Base-by-base conservation (phyloP, 768 basidiomycete species). In the Hypholoma sublateritium region DNA sequence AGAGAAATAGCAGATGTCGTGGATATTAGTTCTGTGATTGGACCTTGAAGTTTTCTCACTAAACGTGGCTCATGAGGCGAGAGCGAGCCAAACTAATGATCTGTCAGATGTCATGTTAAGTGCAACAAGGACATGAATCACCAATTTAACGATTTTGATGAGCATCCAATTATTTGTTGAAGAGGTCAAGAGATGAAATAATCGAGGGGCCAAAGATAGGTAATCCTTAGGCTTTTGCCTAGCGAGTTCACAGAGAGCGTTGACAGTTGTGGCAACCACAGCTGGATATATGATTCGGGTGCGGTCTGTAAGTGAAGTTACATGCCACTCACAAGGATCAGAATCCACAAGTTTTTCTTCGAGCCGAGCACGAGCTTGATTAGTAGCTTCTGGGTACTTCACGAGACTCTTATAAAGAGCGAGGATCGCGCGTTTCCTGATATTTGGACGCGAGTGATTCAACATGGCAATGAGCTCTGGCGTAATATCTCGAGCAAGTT, bases 141-240 rank as follows among this genome's bases (percentile, higher is more conserved):
- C 96, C 70, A 98, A 72, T 74, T 99, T 99, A 69, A 98, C 87
- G 53, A 98, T 89, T 74, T 99, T 99, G 72, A 99, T 99, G 57
- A 99, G 81, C 93, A 98, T 96, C 97, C 97, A 99, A 65, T 99
- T 99, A 71, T 99, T 98, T 9, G 91, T 89, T 11, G 94, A 94
- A 2, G 88, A 93, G 0, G 93, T 97, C 57, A 99, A 76, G 11
- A 98, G 80, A 65, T 91, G 93, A 71, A 98, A 99, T 53, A 98
- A 72, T 63, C 91, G 91, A 9, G 97, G 97, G 2, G 96, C 97
- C 39, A 99, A 73, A 3, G 86, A 78, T 7, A 99, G 79, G 67
- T 93, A 95, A 58, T 91, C 89, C 57, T 76, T 74, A 7, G 95
- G 93, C 59, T 87, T 87, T 44, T 82, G 78, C 56, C 92, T 83